Evolutionary conservation across 208 protist genomes (phyloP), one percentile per base, ranked within the genome.

Genomic region (Trypanosoma mega): DNA sequence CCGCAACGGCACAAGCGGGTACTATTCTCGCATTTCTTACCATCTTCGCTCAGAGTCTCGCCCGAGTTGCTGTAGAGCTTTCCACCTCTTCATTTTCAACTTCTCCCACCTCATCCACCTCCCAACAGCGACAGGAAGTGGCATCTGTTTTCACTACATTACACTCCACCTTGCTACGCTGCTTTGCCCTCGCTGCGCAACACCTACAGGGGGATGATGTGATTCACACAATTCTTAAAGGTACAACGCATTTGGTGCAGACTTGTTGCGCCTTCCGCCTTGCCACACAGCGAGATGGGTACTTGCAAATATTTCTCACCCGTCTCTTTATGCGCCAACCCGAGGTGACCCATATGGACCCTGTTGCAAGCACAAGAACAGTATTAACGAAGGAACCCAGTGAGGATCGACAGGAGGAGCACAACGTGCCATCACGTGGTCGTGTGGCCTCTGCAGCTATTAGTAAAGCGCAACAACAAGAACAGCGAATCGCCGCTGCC

Each of bases 171-270:
- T 39, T 78, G 18, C 47, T 75, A 11, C 58, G 34, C 11, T 64
- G 76, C 39, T 65, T 51, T 52, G 53, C 49, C 1, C 59, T 76
- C 16, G 49, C 76, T 7, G 57, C 45, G 0, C 34, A 64, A 29
- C 26, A 64, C 20, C 21, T 72, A 23, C 29, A 29, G 12, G 67
- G 54, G 12, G 72, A 78, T 55, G 78, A 80, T 50, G 57, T 82
- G n/a, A 61, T 80, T 39, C 78, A 77, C n/a, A 66, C 68, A 3
- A 29, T 76, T 30, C 23, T 88, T 23, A 88, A 79, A 45, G 56
- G 71, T 16, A 65, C 53, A 18, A 68, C 70, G 9, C 72, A 85
- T 58, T 71, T 73, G 44, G 66, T 88, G 47, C 68, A 85, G n/a
- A 57, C 64, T 20, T 77, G 64, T 37, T 79, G 77, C 24, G 46